Evolutionary conservation across 257 asterid species (phyloP).

Genomic region (Voacanga thouarsii): DNA sequence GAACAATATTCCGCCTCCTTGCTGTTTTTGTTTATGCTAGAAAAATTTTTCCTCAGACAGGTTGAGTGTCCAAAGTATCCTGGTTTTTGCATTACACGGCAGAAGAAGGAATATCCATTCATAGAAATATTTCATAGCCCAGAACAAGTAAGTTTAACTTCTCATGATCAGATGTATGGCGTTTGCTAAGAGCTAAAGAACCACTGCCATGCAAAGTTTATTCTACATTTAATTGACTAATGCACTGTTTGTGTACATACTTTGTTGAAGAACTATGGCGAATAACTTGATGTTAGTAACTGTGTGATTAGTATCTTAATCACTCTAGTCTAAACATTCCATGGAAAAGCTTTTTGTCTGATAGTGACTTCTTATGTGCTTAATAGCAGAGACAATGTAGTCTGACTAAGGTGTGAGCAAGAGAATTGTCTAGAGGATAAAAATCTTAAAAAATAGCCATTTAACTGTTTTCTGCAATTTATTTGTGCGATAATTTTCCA

Average conservation of each 20-base stretch:
- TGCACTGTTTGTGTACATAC: neutral
- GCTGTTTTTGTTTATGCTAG: conserved; percentile 14
- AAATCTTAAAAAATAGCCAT: neutral
- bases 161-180: neutral
- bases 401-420: neutral
- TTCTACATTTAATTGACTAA: neutral
- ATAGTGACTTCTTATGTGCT: neutral
- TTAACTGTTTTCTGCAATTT: neutral
- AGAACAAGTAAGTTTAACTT: conserved; percentile 54
- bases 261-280: neutral
- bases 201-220: neutral
- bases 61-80: conserved; percentile 97
- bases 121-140: conserved; percentile 86
- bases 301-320: neutral
- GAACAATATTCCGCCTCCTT: neutral
- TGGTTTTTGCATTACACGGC: conserved; percentile 91
- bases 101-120: conserved; percentile 85
- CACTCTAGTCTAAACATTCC: too few species aligned
- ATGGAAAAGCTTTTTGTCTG: neutral
- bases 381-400: neutral
- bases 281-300: neutral
- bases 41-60: conserved; percentile 28
- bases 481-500: neutral
- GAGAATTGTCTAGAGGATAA: neutral
- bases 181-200: neutral